Base-by-base conservation (phyloP, 164 flowering plant species). In the Chloranthus sessilifolius region DNA sequence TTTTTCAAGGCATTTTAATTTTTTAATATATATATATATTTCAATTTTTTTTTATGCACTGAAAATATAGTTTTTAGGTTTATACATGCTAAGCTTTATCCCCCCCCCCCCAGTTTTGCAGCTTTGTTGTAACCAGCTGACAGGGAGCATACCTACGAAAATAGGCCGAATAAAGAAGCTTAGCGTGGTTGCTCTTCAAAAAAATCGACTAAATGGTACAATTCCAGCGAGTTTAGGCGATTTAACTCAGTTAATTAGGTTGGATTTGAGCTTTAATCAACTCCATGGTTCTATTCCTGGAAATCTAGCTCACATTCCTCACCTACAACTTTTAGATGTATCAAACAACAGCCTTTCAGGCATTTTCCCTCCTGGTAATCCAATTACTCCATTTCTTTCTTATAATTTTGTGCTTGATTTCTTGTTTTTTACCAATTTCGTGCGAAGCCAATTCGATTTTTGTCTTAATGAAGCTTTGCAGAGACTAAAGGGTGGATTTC, bases 71-170 rank as follows among this genome's bases (percentile, higher is more conserved):
- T n/a, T n/a, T n/a, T n/a, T n/a, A n/a, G n/a, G n/a, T n/a, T n/a
- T n/a, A n/a, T n/a, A n/a, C n/a, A n/a, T n/a, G n/a, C n/a, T n/a
- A n/a, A n/a, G n/a, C n/a, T n/a, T n/a, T n/a, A n/a, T n/a, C n/a
- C n/a, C n/a, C n/a, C n/a, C n/a, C n/a, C n/a, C n/a, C n/a, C 64
- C 73, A 89, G 97, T 86, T 56, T 30, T 89, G 73, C 90, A 89
- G 71, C 77, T 89, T 16, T 75, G 97, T 51, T 79, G 72, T 55
- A 89, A 89, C 64, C 59, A 73, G 60, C 60, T 89, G 56, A 63
- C 72, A 24, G 97, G 95, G 14, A 74, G 76, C 52, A 71, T 89
- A 42, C 97, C 97, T 7, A 74, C 75, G 3, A 84, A 80, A 61
- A 60, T 89, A 30, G 83, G 94, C 0, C 73, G 76, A 36, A 51